Conservation (phyloP, 345 rosid genomes). For the Aurinia saxatilis region DNA sequence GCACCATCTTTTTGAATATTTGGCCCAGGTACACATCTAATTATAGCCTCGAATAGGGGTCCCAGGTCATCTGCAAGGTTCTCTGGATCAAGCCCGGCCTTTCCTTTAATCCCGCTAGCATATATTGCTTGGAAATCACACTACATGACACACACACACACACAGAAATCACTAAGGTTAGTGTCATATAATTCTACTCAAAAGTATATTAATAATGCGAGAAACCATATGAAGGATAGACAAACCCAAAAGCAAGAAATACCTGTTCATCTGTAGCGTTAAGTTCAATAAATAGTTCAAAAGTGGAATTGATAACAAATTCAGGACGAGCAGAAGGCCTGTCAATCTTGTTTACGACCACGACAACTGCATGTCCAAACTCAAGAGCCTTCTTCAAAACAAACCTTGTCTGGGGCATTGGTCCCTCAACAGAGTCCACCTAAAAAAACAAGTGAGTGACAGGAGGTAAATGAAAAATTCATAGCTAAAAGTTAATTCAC, state of each 20-base stretch:
- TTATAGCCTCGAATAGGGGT: constrained; percentile 79
- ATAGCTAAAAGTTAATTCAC: neutral
- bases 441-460: constrained; percentile 15
- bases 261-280: constrained; percentile 99
- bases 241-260: constrained; percentile 11
- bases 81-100: constrained; percentile 85
- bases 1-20: constrained; percentile 81
- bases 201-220: neutral
- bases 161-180: neutral
- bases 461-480: neutral
- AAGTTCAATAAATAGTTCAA: constrained; percentile 91
- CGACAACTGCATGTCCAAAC: constrained; percentile 93
- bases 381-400: constrained; percentile 96
- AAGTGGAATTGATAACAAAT: constrained; percentile 83
- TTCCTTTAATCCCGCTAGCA: constrained; percentile 93
- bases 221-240: neutral
- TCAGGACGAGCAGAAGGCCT: constrained; percentile 97
- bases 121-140: constrained; percentile 97
- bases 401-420: constrained; percentile 98
- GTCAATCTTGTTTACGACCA: constrained; percentile 94
- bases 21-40: constrained; percentile 98
- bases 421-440: constrained; percentile 99
- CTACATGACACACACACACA: constrained; percentile 31
- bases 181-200: neutral
- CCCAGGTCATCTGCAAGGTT: constrained; percentile 87